Evolutionary conservation across 2,329 filamentous ascomycete species (phyloP).

Genomic region (Fusarium oxysporum): DNA sequence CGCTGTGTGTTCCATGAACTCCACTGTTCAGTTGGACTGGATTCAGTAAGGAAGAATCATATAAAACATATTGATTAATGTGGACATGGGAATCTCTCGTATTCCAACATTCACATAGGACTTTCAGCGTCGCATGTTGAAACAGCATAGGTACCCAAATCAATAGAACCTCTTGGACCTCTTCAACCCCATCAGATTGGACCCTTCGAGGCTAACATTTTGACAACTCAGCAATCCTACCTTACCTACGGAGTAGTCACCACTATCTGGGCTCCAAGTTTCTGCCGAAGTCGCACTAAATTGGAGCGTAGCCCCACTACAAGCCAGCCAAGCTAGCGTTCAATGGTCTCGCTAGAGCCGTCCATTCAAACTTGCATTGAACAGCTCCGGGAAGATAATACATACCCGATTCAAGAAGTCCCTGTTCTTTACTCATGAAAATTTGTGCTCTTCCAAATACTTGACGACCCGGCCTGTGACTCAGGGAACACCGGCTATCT

Average conservation of each 20-base stretch:
- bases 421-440: slow-evolving; percentile 3
- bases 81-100: neutral
- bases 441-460: neutral
- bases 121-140: neutral
- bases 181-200: slow-evolving; percentile 6
- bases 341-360: slow-evolving; percentile 2
- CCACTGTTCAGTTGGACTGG: neutral
- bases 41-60: neutral
- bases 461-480: neutral
- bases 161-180: neutral
- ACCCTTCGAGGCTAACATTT: slow-evolving; percentile 36
- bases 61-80: neutral
- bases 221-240: neutral
- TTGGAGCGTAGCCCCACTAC: slow-evolving; percentile 37
- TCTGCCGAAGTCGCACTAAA: slow-evolving; percentile 33
- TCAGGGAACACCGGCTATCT: neutral
- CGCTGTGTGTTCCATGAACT: slow-evolving; percentile 12
- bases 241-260: neutral
- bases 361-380: slow-evolving; percentile 9
- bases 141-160: neutral
- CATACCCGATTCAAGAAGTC: neutral
- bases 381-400: slow-evolving; percentile 5
- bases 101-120: neutral
- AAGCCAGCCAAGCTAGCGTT: slow-evolving; percentile 6
- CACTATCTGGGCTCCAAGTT: slow-evolving; percentile 2